Evolutionary conservation across 2,329 filamentous ascomycete genomes (phyloP).

Genomic region (Calonectria naviculata): DNA sequence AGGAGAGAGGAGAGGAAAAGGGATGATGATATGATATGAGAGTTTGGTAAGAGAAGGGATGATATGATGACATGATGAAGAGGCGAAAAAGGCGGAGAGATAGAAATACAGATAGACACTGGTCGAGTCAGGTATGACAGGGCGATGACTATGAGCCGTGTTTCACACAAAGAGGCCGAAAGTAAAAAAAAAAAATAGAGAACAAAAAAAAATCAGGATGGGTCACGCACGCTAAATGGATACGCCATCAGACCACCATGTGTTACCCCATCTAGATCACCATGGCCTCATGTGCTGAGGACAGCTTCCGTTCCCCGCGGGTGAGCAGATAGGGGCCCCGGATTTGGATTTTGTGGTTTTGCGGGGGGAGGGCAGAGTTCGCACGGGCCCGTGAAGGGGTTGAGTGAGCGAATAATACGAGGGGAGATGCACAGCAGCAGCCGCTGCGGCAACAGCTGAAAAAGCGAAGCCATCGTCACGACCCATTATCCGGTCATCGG

Average conservation of each 20-base stretch:
- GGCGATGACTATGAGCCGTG: neutral
- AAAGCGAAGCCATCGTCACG: slow-evolving; percentile 1
- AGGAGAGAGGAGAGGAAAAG: neutral
- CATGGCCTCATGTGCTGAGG: neutral
- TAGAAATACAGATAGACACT: neutral
- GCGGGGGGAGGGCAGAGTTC: neutral
- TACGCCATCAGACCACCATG: slow-evolving; percentile 5
- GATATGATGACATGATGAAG: neutral
- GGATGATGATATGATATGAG: no score
- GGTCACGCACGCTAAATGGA: neutral
- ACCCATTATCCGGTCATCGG: slow-evolving; percentile 1
- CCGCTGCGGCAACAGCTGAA: neutral
- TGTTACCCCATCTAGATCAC: neutral
- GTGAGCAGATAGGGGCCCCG: slow-evolving; percentile 6
- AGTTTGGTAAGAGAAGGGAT: neutral
- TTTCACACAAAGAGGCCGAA: neutral
- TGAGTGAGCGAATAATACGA: neutral
- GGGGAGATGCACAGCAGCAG: neutral
- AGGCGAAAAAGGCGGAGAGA: neutral
- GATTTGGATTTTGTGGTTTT: neutral
- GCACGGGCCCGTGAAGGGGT: neutral
- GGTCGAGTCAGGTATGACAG: no score
- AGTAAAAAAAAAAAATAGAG: neutral
- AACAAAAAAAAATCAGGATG: neutral
- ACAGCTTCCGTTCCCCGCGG: neutral